A percentile compares a stretch with the other conserved stretches of the same genome.
Conservation (phyloP, 2,329 filamentous ascomycete genomes). For the Aspergillus sp. region DNA sequence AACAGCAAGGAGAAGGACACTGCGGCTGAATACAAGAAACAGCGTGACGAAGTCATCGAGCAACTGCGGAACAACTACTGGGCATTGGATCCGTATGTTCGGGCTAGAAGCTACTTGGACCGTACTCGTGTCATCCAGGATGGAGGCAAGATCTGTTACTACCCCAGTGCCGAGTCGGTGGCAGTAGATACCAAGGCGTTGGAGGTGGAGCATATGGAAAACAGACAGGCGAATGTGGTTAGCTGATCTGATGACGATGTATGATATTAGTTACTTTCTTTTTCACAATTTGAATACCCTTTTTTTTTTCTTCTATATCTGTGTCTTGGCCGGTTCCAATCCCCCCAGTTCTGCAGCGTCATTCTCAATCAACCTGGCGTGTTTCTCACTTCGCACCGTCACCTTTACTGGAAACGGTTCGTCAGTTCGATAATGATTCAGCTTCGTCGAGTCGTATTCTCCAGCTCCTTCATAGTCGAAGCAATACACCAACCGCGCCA, state of each 20-base stretch:
- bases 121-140: slow-evolving; percentile 65
- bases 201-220: slow-evolving; percentile 15
- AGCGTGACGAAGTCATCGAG: slow-evolving; percentile 58
- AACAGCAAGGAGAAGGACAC: slow-evolving; percentile 40
- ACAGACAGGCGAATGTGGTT: slow-evolving; percentile 6
- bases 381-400: too few species aligned
- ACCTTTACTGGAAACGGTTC: too few species aligned
- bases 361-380: too few species aligned
- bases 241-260: background rate
- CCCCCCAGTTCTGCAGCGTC: too few species aligned
- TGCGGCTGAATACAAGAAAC: slow-evolving; percentile 46
- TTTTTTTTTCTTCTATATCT: too few species aligned
- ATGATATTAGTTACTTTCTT: background rate
- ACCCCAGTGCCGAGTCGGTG: slow-evolving; percentile 39
- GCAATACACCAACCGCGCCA: too few species aligned
- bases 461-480: too few species aligned
- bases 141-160: slow-evolving; percentile 66
- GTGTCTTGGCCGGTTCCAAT: too few species aligned
- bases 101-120: slow-evolving; percentile 77
- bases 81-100: slow-evolving; percentile 78
- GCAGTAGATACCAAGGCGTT: slow-evolving; percentile 4
- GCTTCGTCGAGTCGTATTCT: too few species aligned
- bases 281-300: too few species aligned
- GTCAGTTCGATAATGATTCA: too few species aligned
- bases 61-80: slow-evolving; percentile 74